Evolutionary conservation across 208 protist species (phyloP).

Genomic region (Trypanosoma melophagium): DNA sequence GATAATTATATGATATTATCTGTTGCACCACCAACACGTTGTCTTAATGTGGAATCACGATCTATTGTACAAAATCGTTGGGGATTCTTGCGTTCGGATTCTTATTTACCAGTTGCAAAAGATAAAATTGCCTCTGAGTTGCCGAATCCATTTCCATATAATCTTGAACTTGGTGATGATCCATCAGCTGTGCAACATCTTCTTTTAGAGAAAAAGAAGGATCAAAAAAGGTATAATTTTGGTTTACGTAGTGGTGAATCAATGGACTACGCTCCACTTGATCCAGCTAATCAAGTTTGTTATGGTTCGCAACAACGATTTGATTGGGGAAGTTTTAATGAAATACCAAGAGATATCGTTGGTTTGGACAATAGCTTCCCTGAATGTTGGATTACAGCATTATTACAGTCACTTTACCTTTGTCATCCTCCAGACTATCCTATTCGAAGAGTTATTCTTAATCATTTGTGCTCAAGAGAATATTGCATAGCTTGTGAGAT

Average conservation of each 20-base stretch:
- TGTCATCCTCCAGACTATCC: constrained; percentile 83
- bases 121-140: constrained; percentile 77
- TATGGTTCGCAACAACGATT: constrained; percentile 81
- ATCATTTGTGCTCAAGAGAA: constrained; percentile 77
- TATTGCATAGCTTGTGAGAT: constrained; percentile 90
- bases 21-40: constrained; percentile 74
- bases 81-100: constrained; percentile 74
- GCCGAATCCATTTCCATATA: constrained; percentile 88
- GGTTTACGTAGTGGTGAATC: constrained; percentile 39
- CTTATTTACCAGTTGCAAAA: constrained; percentile 80
- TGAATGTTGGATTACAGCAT: constrained; percentile 85
- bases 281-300: constrained; percentile 79
- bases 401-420: constrained; percentile 85
- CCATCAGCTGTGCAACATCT: constrained; percentile 65
- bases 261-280: constrained; percentile 75
- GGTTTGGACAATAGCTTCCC: constrained; percentile 89
- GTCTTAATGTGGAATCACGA: constrained; percentile 58
- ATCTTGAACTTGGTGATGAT: constrained; percentile 77
- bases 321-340: constrained; percentile 84
- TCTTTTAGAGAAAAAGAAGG: constrained; percentile 78
- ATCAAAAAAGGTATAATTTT: constrained; percentile 71
- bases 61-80: constrained; percentile 65
- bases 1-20: constrained; percentile 88
- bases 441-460: constrained; percentile 75
- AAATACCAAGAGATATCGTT: constrained; percentile 70